Conservation (phyloP, 306 rosid genomes). For the Rosa persica region DNA sequence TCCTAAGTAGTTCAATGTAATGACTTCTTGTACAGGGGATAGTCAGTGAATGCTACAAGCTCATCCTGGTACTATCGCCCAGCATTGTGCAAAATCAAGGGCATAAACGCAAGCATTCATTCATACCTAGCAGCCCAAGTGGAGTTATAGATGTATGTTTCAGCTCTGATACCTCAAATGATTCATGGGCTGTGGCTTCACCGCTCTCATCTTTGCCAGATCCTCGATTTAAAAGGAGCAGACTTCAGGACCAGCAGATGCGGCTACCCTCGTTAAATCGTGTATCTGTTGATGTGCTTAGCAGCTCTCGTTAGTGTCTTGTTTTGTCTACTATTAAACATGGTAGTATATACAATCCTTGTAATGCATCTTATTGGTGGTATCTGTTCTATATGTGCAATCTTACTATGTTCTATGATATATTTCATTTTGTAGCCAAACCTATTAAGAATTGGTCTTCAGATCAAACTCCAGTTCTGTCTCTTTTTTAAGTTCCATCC, state of each 20-base stretch:
- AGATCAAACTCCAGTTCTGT: conserved; percentile 13
- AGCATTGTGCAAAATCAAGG: conserved; percentile 33
- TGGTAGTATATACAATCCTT: conserved; percentile 37
- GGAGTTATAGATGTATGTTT: conserved; percentile 62
- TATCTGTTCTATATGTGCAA: conserved; percentile 36
- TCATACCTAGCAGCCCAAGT: conserved; percentile 54
- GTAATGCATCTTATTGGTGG: conserved; percentile 41
- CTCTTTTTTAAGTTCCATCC: not conserved
- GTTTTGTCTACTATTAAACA: conserved; percentile 44
- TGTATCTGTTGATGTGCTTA: conserved; percentile 48
- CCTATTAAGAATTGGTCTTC: conserved; percentile 36
- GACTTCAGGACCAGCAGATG: conserved; percentile 67
- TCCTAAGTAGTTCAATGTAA: conserved; percentile 12
- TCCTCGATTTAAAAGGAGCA: conserved; percentile 54
- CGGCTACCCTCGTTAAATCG: conserved; percentile 48
- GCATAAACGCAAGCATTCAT: conserved; percentile 48
- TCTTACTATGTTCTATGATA: conserved; percentile 35
- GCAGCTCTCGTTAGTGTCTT: conserved; percentile 56
- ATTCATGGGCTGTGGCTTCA: conserved; percentile 56
- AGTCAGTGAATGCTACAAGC: conserved; percentile 64
- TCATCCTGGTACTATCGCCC: conserved; percentile 43
- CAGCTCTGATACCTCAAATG: conserved; percentile 64
- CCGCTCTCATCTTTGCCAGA: conserved; percentile 43
- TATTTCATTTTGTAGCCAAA: conserved; percentile 40
- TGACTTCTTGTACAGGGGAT: conserved; percentile 50